phyloP scores from a whole-genome alignment of 495 filamentous ascomycete genomes.

The Aspergillus carlsbadensis region DNA sequence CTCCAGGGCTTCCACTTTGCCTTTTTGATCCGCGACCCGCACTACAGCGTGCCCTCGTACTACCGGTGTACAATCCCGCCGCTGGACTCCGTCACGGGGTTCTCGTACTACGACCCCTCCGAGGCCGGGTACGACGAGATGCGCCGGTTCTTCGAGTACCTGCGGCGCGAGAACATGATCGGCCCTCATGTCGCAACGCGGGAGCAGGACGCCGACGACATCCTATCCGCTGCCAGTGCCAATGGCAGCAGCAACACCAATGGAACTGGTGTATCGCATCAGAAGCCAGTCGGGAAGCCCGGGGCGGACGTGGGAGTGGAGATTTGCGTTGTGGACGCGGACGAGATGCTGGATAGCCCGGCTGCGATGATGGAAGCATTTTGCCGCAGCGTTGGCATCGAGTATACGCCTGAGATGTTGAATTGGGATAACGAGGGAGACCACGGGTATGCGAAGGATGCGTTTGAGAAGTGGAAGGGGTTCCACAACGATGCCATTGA shows the following conservation, averaged over 20 bases:
- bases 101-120: conserved; percentile 75
- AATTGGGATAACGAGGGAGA: conserved; percentile 74
- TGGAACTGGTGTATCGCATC: background rate
- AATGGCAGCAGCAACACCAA: no score
- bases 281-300: conserved; percentile 27
- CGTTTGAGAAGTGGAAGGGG: conserved; percentile 94
- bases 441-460: conserved; percentile 58
- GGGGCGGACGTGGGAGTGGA: conserved; percentile 39
- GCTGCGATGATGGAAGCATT: conserved; percentile 68
- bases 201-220: conserved; percentile 30
- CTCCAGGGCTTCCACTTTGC: conserved; percentile 83
- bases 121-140: conserved; percentile 93
- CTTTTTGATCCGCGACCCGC: conserved; percentile 96
- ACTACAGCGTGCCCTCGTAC: conserved; percentile 83
- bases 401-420: conserved; percentile 72
- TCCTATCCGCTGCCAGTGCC: conserved; percentile 13
- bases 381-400: conserved; percentile 73
- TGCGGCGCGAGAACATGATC: conserved; percentile 59
- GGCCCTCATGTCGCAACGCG: conserved; percentile 58
- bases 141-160: conserved; percentile 79
- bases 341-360: conserved; percentile 86
- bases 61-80: conserved; percentile 96
- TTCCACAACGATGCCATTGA: conserved; percentile 94
- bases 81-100: conserved; percentile 75
- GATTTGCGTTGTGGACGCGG: conserved; percentile 91